Percentiles rank a stretch among this genome's conserved stretches.
These are phyloP conservation scores for Blepharisma undulans DNA, from an alignment of 169 alveolate species.

Conservation along the genomic window DNA sequence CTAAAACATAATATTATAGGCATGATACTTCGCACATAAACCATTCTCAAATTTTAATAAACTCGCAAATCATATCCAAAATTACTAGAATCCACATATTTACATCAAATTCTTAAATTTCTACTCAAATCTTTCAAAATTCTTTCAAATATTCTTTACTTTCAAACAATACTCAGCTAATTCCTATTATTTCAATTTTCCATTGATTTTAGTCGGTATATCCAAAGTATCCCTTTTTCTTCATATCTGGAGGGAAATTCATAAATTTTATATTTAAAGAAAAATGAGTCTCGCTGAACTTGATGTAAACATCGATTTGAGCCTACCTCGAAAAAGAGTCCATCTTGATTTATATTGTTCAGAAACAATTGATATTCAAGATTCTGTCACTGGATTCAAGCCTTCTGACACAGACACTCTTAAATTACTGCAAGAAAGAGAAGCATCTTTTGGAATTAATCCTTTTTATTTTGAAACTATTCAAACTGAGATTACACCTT, in stretches of 20 bases:
- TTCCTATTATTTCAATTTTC: too few species aligned
- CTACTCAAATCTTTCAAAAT: not conserved
- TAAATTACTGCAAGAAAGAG: not conserved
- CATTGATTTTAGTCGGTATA: too few species aligned
- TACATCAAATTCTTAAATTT: too few species aligned
- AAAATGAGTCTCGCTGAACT: constrained; percentile 9
- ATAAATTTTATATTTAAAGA: not conserved
- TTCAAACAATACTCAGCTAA: too few species aligned
- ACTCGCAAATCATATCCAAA: not conserved
- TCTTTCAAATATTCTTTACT: not conserved
- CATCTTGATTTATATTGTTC: not conserved
- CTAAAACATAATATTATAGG: not conserved
- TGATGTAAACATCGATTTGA: constrained; percentile 8
- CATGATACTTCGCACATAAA: not conserved
- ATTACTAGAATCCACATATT: not conserved
- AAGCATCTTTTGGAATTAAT: not conserved
- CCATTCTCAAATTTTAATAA: not conserved
- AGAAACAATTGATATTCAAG: not conserved
- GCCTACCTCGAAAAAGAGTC: constrained; percentile 17
- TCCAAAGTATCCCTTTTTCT: not conserved
- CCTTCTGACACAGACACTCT: not conserved
- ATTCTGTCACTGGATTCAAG: not conserved
- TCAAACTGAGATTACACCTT: constrained; percentile 47
- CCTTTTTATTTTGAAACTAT: not conserved
- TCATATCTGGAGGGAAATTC: not conserved